phyloP scores from a whole-genome alignment of 164 flowering plant species.

The Magnolia changhungtana region DNA sequence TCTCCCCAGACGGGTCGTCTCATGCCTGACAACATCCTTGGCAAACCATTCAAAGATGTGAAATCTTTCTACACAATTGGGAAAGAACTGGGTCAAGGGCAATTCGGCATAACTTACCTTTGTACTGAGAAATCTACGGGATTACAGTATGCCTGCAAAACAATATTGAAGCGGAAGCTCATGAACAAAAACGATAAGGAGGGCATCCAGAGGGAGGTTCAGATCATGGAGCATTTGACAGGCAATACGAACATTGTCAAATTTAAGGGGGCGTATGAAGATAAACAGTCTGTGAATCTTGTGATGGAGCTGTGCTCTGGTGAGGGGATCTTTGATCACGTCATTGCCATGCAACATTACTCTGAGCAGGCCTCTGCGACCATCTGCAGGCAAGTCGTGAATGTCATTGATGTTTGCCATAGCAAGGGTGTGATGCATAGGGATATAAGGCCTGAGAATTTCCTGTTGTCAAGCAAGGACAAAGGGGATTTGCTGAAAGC shows the following conservation, averaged over 20 bases:
- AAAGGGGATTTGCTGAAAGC: conserved; percentile 71
- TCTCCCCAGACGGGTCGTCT: not conserved
- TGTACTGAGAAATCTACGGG: conserved; percentile 68
- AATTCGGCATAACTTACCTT: conserved; percentile 79
- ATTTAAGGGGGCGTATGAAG: conserved; percentile 90
- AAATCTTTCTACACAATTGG: conserved; percentile 43
- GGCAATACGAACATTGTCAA: conserved; percentile 82
- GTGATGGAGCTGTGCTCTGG: conserved; percentile 95
- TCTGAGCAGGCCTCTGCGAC: conserved; percentile 77
- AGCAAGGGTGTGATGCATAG: conserved; percentile 55
- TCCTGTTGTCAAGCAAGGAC: conserved; percentile 69
- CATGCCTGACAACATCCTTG: not conserved
- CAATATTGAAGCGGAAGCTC: conserved; percentile 78
- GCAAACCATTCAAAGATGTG: conserved; percentile 3
- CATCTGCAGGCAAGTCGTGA: conserved; percentile 64
- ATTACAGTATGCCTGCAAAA: conserved; percentile 66
- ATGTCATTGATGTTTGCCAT: conserved; percentile 63
- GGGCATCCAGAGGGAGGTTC: conserved; percentile 81
- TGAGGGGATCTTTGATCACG: conserved; percentile 84
- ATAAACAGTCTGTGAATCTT: conserved; percentile 63
- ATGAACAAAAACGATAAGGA: conserved; percentile 64
- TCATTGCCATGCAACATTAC: conserved; percentile 79
- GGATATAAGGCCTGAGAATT: conserved; percentile 83
- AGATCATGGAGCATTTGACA: conserved; percentile 84
- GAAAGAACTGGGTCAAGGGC: conserved; percentile 85